phyloP scores from a whole-genome alignment of 2,329 filamentous ascomycete species.

The Sporothrix schenckii region DNA sequence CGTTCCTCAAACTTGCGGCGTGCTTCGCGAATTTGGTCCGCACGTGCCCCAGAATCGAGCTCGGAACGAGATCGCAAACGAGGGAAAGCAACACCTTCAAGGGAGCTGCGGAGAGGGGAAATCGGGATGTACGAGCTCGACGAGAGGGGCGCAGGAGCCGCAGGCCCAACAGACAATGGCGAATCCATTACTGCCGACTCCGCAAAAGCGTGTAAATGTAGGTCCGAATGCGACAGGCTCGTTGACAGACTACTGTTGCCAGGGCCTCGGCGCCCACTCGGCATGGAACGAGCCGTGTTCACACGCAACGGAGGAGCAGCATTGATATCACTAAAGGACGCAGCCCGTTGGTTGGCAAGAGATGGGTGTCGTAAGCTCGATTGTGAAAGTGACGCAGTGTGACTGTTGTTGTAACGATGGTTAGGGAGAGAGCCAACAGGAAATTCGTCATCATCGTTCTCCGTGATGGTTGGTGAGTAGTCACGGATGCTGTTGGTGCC shows the following conservation, averaged over 20 bases:
- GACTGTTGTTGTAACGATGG: slow-evolving; percentile 39
- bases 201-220: slow-evolving; percentile 45
- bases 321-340: slow-evolving; percentile 47
- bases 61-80: slow-evolving; percentile 64
- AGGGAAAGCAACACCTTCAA: slow-evolving; percentile 58
- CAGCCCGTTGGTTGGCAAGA: slow-evolving; percentile 47
- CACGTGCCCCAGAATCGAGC: slow-evolving; percentile 56
- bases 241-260: slow-evolving; percentile 43
- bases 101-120: slow-evolving; percentile 61
- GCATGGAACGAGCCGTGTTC: slow-evolving; percentile 44
- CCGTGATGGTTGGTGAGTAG: slow-evolving; percentile 59
- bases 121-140: slow-evolving; percentile 44
- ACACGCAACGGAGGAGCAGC: slow-evolving; percentile 44
- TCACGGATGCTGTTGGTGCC: slow-evolving; percentile 49
- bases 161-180: slow-evolving; percentile 34
- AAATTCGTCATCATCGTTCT: slow-evolving; percentile 50
- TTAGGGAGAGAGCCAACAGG: slow-evolving; percentile 33
- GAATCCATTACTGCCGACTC: slow-evolving; percentile 38
- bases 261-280: slow-evolving; percentile 29
- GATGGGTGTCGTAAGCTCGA: slow-evolving; percentile 45
- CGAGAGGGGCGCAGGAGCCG: slow-evolving; percentile 31
- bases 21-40: slow-evolving; percentile 62
- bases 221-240: slow-evolving; percentile 52
- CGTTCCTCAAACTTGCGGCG: slow-evolving; percentile 66
- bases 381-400: slow-evolving; percentile 39